Conservation (phyloP, 805 yeast genomes). For the Candida hungchunana region DNA sequence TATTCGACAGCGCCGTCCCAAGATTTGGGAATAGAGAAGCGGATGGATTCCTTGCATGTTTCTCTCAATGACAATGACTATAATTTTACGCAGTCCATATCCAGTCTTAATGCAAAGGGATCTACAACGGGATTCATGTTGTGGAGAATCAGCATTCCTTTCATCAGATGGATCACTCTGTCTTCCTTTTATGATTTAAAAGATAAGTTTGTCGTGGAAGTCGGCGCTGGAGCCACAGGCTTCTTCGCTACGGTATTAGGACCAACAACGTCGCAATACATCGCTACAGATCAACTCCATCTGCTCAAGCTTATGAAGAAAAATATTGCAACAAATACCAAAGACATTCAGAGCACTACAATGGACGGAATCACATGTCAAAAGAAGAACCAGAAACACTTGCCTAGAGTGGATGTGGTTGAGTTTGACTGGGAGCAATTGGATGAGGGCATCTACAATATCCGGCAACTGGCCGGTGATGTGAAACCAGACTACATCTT, state of each 20-base stretch:
- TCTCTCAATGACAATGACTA: conserved; percentile 14
- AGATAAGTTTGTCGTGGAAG: conserved; percentile 40
- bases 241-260: conserved; percentile 40
- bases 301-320: conserved; percentile 43
- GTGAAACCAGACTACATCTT: conserved; percentile 42
- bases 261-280: conserved; percentile 32
- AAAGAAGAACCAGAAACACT: conserved; percentile 1
- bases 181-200: conserved; percentile 12
- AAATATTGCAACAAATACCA: conserved; percentile 41
- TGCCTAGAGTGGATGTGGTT: conserved; percentile 36
- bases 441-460: conserved; percentile 30
- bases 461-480: conserved; percentile 14
- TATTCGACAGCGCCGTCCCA: conserved; percentile 8
- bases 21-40: conserved; percentile 25
- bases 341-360: conserved; percentile 24
- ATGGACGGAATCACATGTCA: conserved; percentile 9
- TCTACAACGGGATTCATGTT: conserved; percentile 59
- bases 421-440: conserved; percentile 62
- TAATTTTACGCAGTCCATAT: conserved; percentile 31
- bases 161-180: conserved; percentile 50
- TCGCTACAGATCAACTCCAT: conserved; percentile 58
- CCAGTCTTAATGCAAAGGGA: conserved; percentile 30
- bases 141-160: conserved; percentile 49
- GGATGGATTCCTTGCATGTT: conserved; percentile 25
- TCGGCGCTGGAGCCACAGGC: conserved; percentile 63